Conservation (phyloP, 2,329 filamentous ascomycete genomes). For the Apiospora arundinis region DNA sequence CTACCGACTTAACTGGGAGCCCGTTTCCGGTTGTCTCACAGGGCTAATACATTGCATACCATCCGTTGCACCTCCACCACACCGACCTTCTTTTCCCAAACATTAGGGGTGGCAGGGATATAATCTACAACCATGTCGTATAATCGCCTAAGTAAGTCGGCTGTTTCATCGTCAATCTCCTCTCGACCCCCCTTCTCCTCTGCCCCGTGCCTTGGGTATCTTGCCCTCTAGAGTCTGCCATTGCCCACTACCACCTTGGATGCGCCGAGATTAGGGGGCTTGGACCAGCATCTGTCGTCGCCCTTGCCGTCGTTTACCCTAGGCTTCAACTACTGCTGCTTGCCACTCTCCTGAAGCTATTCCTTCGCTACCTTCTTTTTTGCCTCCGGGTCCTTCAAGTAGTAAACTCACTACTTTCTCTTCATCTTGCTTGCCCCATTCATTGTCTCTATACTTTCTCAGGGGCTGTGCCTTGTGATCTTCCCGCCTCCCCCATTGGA, state of each 20-base stretch:
- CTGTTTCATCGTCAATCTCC: slow-evolving; percentile 18
- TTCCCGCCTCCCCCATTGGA: not conserved
- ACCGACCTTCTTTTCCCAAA: slow-evolving; percentile 10
- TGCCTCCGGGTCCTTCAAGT: not conserved
- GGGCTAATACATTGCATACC: not conserved
- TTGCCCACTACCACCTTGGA: slow-evolving; percentile 2
- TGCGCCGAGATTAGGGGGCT: slow-evolving; percentile 6
- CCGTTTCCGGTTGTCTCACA: slow-evolving; percentile 2
- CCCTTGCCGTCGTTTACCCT: not conserved
- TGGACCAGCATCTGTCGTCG: not conserved
- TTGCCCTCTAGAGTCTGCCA: not conserved
- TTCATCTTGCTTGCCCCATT: not conserved
- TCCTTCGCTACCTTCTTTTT: not conserved
- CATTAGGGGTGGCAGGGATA: slow-evolving; percentile 19
- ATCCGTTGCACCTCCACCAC: slow-evolving; percentile 7
- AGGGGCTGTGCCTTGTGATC: slow-evolving; percentile 21
- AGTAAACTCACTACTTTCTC: not conserved
- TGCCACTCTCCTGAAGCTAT: not conserved
- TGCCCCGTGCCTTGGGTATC: not conserved
- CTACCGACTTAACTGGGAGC: not conserved
- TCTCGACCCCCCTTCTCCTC: slow-evolving; percentile 13
- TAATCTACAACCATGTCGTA: slow-evolving; percentile 20
- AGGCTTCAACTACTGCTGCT: not conserved
- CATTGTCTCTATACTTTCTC: slow-evolving; percentile 10
- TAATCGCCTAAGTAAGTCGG: slow-evolving; percentile 21